Evolutionary conservation across 2,329 filamentous ascomycete species (phyloP), one percentile per base, ranked within the genome.

Genomic region (Alternaria burnsii): DNA sequence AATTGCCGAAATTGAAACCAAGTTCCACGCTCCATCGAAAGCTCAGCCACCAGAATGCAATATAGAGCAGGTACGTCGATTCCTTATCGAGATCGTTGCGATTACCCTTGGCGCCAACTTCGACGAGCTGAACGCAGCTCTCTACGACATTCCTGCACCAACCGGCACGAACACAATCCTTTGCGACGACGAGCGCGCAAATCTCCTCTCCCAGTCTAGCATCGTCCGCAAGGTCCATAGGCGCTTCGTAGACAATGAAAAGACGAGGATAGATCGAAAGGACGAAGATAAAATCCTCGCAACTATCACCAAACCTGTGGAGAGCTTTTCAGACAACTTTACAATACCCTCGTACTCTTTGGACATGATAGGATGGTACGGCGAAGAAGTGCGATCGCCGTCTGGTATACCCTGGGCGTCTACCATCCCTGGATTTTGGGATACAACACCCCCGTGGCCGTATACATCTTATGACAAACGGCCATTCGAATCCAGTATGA

Each of bases 321-420:
- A 32, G 0, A 14, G 2, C 14, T 5, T 43, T n/a, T 2, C 5
- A 24, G 24, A 6, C 16, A n/a, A 32, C n/a, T 18, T 10, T 18
- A 32, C 38, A 34, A 10, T 53, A 16, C 38, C n/a, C 1, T 4
- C 11, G 16, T 53, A 32, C 26, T 18, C 51, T 43, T n/a, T 53
- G 18, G 51, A 53, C 40, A 22, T 53, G 51, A 44, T 53, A 18
- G 51, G n/a, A 40, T 53, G 51, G 51, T 44, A 53, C 28, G 28
- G 40, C 40, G 40, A 53, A 34, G n/a, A 53, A 53, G 14, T 14
- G 40, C 51, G 51, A n/a, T 43, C 4, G 5, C 40, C 51, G 32
- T 44, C 51, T 34, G 51, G 18, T 8, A 44, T 20, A 24, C 5
- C 26, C 18, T 53, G 51, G 51, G 7, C 18, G 0, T 43, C 18